A percentile compares a stretch with the other conserved stretches of the same genome.
Evolutionary conservation across 202 grass and related monocot genomes (phyloP).

Genomic region (Bolboschoenoplectus hybrid): DNA sequence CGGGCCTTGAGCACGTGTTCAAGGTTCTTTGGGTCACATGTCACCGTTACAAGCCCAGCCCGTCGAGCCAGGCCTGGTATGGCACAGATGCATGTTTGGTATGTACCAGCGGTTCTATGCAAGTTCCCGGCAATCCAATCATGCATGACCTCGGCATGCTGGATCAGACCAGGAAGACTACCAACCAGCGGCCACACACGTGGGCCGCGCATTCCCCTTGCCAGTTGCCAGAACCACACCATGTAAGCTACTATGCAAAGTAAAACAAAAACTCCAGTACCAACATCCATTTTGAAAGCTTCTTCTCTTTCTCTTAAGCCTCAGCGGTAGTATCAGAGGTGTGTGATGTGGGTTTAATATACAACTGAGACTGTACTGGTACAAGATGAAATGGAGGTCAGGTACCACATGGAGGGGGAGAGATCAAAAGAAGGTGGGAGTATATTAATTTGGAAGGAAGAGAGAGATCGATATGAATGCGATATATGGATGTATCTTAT

Average conservation of each 20-base stretch:
- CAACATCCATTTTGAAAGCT: constrained; percentile 53
- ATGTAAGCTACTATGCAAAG: constrained; percentile 55
- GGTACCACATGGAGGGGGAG: constrained; percentile 6
- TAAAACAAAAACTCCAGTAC: constrained; percentile 47
- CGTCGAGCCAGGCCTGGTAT: constrained; percentile 66
- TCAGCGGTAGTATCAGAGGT: background rate
- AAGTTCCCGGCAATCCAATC: constrained; percentile 92
- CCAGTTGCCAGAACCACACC: constrained; percentile 82
- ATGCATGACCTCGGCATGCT: constrained; percentile 83
- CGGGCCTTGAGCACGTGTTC: constrained; percentile 87
- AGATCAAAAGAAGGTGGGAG: no score
- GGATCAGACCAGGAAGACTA: constrained; percentile 76
- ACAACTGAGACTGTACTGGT: background rate
- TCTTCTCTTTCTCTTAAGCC: background rate
- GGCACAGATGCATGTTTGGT: constrained; percentile 96
- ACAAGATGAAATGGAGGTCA: constrained; percentile 23
- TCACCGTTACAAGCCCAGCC: constrained; percentile 78
- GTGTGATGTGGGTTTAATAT: background rate
- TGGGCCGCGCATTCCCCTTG: constrained; percentile 61
- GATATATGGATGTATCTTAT: constrained; percentile 15
- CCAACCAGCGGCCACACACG: constrained; percentile 84
- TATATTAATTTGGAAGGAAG: background rate
- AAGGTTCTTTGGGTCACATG: constrained; percentile 84
- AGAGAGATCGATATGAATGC: constrained; percentile 2
- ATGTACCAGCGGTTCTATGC: constrained; percentile 54